phyloP scores from a whole-genome alignment of 164 flowering plant species.

The Echeveria elegans region DNA sequence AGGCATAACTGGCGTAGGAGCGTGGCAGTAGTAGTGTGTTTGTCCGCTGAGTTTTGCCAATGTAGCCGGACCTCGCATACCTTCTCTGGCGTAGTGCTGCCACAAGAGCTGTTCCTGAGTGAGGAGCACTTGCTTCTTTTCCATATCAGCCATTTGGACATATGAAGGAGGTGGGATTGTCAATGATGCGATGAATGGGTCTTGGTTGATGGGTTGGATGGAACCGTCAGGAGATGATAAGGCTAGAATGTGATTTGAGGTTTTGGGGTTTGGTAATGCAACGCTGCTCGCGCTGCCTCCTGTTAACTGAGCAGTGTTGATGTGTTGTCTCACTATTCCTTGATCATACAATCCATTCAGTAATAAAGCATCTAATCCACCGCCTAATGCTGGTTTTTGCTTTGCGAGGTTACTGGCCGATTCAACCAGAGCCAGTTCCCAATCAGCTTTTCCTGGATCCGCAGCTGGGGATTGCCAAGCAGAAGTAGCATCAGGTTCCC shows the following conservation, averaged over 20 bases:
- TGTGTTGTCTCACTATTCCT: slow-evolving; percentile 51
- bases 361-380: slow-evolving; percentile 56
- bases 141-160: slow-evolving; percentile 71
- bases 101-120: slow-evolving; percentile 53
- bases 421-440: slow-evolving; percentile 75
- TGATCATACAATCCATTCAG: slow-evolving; percentile 64
- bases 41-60: slow-evolving; percentile 34
- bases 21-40: slow-evolving; percentile 29
- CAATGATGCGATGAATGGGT: slow-evolving; percentile 60
- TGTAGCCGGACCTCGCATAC: slow-evolving; percentile 61
- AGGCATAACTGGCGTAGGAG: slow-evolving; percentile 27
- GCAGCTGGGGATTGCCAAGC: slow-evolving; percentile 65
- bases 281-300: too few relatives aligned
- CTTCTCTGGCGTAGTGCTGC: slow-evolving; percentile 49
- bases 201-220: slow-evolving; percentile 39
- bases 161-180: slow-evolving; percentile 54
- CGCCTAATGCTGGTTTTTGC: slow-evolving; percentile 54
- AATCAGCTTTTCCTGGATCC: slow-evolving; percentile 54
- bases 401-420: slow-evolving; percentile 42
- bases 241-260: slow-evolving; percentile 39
- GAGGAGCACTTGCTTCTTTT: slow-evolving; percentile 50
- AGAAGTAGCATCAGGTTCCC: slow-evolving; percentile 65
- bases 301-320: slow-evolving; percentile 30
- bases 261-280: slow-evolving; percentile 37
- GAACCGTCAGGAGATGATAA: slow-evolving; percentile 69